phyloP scores from a whole-genome alignment of 164 flowering plant genomes.

The Protea cynaroides region DNA sequence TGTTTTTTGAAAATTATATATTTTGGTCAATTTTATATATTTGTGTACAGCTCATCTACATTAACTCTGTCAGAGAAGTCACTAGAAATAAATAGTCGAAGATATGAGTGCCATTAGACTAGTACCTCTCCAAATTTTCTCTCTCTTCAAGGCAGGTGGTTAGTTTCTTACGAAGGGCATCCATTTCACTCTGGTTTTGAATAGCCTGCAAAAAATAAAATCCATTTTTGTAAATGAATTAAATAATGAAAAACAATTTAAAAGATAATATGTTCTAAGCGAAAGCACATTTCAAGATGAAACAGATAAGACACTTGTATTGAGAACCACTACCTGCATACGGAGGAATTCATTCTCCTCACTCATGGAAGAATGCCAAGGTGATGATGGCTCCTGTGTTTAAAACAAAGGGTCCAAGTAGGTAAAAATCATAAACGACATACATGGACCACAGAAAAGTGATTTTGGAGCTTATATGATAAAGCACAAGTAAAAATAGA shows the following conservation, averaged over 20 bases:
- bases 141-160: conserved; percentile 61
- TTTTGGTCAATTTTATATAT: too few relatives aligned
- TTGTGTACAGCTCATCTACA: too few relatives aligned
- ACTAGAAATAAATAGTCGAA: not conserved
- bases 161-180: conserved; percentile 53
- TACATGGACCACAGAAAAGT: too few relatives aligned
- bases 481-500: too few relatives aligned
- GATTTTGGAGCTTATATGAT: too few relatives aligned
- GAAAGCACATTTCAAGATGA: not conserved
- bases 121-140: conserved; percentile 67
- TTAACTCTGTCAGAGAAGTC: too few relatives aligned
- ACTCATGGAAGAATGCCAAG: conserved; percentile 44
- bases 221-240: not conserved
- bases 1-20: too few relatives aligned
- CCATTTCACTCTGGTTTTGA: conserved; percentile 77
- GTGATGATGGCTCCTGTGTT: conserved; percentile 46
- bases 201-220: conserved; percentile 48
- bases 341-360: conserved; percentile 90
- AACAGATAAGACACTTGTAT: not conserved
- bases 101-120: not conserved
- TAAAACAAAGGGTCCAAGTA: not conserved
- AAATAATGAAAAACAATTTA: not conserved
- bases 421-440: not conserved
- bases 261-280: not conserved
- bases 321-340: conserved; percentile 55